Base-by-base conservation (phyloP, 2,329 filamentous ascomycete species). In the Didymella exigua region DNA sequence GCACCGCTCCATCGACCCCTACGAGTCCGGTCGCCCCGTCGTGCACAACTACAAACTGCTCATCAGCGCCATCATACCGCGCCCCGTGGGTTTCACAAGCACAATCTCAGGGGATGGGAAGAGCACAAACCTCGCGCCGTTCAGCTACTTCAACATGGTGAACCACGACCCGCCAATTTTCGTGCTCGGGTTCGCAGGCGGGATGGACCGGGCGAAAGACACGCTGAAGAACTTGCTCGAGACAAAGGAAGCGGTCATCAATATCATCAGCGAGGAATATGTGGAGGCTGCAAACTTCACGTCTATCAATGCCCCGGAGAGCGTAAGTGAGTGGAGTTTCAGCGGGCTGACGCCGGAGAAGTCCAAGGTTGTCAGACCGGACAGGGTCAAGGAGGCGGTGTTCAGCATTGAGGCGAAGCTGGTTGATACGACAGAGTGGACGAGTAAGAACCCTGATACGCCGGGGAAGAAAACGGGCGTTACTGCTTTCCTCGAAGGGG, bases 1-100 rank as follows among this genome's bases (percentile, higher is more conserved):
- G 1, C 90, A 96, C 77, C 76, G 93, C 61, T 79, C 87, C 69
- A 96, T 97, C 66, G 88, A 96, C 74, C 93, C 93, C 0, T 86
- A 93, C 72, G 88, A 82, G 51, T 78, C 86, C 24, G 89, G 87
- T 27, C 84, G 93, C 0, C 82, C 86, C 0, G 77, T 85, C 0
- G 77, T 80, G 1, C 86, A 84, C 77, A 97, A 97, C 82, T 97
- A 98, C 84, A 96, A 96, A 77, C 84, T 97, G 13, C 81, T 97
- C 58, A 96, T 97, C 75, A 90, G 86, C 16, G 86, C 86, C 60
- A 85, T 97, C 62, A 83, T 92, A 14, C 93, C 93, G 1, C 85
- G 93, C 11, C 93, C 93, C 11, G 88, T 97, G 40, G 85, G 84
- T 1, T 86, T 88, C 59, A 75, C 87, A 13, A 82, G 80, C 44